Evolutionary conservation across 352 stramenopile genomes (phyloP), one percentile per base, ranked within the genome.

Genomic region (Ochromonadaceae sp.): DNA sequence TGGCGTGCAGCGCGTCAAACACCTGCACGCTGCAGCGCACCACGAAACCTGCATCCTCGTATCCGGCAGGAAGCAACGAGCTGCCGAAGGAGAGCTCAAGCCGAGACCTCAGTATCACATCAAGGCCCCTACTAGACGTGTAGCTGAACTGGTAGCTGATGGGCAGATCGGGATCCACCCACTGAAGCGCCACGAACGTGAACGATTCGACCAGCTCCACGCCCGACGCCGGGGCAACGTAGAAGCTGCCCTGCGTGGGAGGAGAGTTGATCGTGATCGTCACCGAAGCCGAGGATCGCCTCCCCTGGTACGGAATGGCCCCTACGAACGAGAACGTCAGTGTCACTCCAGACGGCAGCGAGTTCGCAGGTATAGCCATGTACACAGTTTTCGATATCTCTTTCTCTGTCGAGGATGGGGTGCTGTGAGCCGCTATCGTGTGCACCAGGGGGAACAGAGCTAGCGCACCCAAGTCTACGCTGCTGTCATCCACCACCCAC

Each of bases 101-200:
- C 22, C 46, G 15, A 28, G 46, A 53, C 14, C 43, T 2, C 5
- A 44, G 22, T 20, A 60, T 3, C 2, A 9, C 15, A n/a, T n/a
- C 22, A 22, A 22, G 10, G 30, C 35, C 12, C 20, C 15, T 43
- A 7, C 4, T 10, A 9, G 52, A 46, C 5, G 36, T 59, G 49
- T 48, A 59, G 7, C 49, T 35, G 43, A 59, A 59, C 22, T 59
- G 7, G 43, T 59, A 59, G 43, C 31, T 22, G 15, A 59, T 20
- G 22, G 49, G 49, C 49, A 59, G n/a, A 59, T 59, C 49, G 43
- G 39, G 31, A 59, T 59, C 52, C 39, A 48, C 32, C 36, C 52
- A 60, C 20, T 25, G 17, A 2, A 3, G n/a, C 2, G 52, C 14
- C 9, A 26, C 34, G 14, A 60, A 31, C 15, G 14, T 28, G 25